A percentile compares a stretch with the other conserved stretches of the same genome.
These are phyloP conservation scores for Xylaria hypoxylon DNA, from an alignment of 2,329 filamentous ascomycete species.

Conservation along the genomic window DNA sequence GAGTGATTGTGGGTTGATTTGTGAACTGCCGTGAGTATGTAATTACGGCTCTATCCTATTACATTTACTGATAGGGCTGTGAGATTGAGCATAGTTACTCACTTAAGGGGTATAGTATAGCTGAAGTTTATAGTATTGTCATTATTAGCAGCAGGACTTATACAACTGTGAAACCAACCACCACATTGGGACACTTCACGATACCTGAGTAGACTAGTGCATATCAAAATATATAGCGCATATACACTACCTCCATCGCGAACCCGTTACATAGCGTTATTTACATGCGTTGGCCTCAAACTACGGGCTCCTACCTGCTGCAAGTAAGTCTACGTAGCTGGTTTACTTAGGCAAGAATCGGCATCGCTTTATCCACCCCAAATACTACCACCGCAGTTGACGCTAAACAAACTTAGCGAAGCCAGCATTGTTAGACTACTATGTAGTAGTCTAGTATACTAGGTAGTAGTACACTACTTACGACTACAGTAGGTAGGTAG, in stretches of 20 bases:
- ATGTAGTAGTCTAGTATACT: no score
- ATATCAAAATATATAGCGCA: background rate
- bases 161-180: background rate
- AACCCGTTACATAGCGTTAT: conserved; percentile 2
- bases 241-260: background rate
- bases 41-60: background rate
- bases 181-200: background rate
- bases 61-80: background rate
- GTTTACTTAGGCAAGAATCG: conserved; percentile 9
- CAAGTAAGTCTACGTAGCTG: conserved; percentile 6
- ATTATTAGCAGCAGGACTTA: background rate
- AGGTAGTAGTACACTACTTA: no score
- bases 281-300: background rate
- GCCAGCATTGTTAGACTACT: background rate
- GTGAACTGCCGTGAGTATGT: background rate
- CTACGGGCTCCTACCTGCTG: background rate
- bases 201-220: background rate
- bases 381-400: background rate
- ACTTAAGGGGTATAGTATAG: no score
- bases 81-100: conserved; percentile 10
- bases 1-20: background rate
- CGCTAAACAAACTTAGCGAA: background rate
- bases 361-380: background rate
- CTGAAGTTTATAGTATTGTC: background rate
- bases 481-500: background rate